Conservation (phyloP, 140 eudicot genomes). For the Oenanthe javanica region DNA sequence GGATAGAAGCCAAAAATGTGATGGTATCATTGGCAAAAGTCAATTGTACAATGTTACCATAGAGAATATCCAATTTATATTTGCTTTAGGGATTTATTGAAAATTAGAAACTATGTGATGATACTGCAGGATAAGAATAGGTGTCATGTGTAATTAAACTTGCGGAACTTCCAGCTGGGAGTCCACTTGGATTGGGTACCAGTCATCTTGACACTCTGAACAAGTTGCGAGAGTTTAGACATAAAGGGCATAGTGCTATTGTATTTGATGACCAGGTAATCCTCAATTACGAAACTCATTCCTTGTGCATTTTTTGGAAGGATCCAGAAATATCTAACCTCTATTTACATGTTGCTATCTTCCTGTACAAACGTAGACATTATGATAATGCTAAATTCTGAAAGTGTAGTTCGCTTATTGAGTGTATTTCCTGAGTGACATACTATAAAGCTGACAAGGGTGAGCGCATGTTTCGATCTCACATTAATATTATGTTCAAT, state of each 20-base stretch:
- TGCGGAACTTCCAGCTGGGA: slow-evolving; percentile 32
- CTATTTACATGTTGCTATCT: neutral
- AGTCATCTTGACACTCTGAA: slow-evolving; percentile 36
- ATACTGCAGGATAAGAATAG: slow-evolving; percentile 32
- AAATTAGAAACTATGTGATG: neutral
- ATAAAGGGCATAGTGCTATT: slow-evolving; percentile 44
- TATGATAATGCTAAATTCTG: neutral
- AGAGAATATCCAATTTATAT: neutral
- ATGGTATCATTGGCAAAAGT: too few relatives aligned
- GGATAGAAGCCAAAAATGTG: too few relatives aligned
- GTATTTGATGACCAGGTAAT: slow-evolving; percentile 69
- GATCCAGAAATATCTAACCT: neutral
- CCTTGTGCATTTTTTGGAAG: slow-evolving; percentile 4
- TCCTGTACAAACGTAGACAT: neutral
- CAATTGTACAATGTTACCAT: too few relatives aligned
- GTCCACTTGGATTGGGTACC: slow-evolving; percentile 31
- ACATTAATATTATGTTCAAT: neutral
- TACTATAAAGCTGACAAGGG: neutral
- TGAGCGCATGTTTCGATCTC: neutral
- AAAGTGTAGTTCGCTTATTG: neutral
- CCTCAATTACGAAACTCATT: neutral
- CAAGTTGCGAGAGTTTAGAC: slow-evolving; percentile 59
- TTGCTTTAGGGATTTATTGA: slow-evolving; percentile 2
- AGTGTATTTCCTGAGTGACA: too few relatives aligned
- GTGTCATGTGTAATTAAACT: slow-evolving; percentile 19